Conservation (phyloP, 768 basidiomycete species). For the Boletus sp. region DNA sequence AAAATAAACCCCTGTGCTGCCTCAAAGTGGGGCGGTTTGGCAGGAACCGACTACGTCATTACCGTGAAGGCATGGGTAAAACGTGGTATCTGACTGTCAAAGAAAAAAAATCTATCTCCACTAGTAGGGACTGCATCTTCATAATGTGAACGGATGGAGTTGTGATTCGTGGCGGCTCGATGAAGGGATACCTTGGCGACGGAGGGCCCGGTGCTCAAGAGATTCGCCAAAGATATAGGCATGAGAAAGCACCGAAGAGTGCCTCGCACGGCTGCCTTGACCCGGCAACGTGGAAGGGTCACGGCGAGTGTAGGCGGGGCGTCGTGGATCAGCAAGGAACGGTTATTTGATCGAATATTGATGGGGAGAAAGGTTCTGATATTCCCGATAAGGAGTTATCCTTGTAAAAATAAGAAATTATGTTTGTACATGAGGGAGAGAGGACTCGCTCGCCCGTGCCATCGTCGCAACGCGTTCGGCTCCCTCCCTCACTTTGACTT, state of each 20-base stretch:
- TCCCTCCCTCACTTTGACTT: not conserved
- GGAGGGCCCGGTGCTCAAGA: too few species aligned
- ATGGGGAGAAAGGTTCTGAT: not conserved
- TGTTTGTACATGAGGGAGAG: slow-evolving; percentile 6
- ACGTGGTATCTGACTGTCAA: not conserved
- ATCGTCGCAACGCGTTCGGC: not conserved
- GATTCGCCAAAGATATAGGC: not conserved
- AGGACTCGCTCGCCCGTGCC: not conserved
- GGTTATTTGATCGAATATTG: slow-evolving; percentile 8
- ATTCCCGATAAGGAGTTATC: slow-evolving; percentile 15
- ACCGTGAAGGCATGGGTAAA: not conserved
- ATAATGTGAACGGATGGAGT: not conserved
- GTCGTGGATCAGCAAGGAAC: slow-evolving; percentile 3
- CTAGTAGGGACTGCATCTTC: too few species aligned
- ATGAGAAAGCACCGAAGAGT: not conserved
- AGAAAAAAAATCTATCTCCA: not conserved
- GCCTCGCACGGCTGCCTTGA: not conserved
- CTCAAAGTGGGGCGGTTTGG: too few species aligned
- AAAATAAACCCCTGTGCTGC: slow-evolving; percentile 15
- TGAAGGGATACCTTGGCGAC: not conserved
- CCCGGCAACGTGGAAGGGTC: not conserved
- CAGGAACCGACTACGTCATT: not conserved
- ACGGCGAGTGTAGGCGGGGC: not conserved
- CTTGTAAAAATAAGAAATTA: slow-evolving; percentile 1
- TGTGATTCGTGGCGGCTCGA: not conserved